These are phyloP conservation scores for Fusarium multiceps DNA, from an alignment of 2,329 filamentous ascomycete species.

Conservation along the genomic window DNA sequence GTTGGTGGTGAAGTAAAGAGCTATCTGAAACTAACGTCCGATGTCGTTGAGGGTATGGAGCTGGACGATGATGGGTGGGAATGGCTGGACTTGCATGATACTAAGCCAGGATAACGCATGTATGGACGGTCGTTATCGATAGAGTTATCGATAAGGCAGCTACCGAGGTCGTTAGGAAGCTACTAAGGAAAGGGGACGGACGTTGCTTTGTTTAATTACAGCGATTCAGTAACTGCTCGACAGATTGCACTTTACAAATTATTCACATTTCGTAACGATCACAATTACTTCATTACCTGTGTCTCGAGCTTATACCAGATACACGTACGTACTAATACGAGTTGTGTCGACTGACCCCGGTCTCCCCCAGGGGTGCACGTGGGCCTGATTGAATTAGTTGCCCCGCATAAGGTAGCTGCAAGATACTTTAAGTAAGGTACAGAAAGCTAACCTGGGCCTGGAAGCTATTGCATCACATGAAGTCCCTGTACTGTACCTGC, in stretches of 20 bases:
- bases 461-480: constrained; percentile 48
- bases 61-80: constrained; percentile 23
- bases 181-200: background rate
- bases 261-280: background rate
- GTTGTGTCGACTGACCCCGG: constrained; percentile 27
- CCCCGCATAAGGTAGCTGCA: constrained; percentile 44
- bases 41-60: constrained; percentile 39
- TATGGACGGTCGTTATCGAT: constrained; percentile 37
- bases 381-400: constrained; percentile 42
- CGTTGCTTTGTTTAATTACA: background rate
- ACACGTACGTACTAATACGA: constrained; percentile 1
- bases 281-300: background rate
- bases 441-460: constrained; percentile 35
- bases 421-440: constrained; percentile 35
- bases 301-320: background rate
- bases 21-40: constrained; percentile 16
- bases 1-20: constrained; percentile 10
- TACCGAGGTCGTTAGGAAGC: background rate
- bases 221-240: background rate
- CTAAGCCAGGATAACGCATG: constrained; percentile 27
- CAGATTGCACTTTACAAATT: background rate
- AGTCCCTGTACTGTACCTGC: constrained; percentile 24
- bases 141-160: constrained; percentile 42
- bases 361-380: constrained; percentile 31
- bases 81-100: constrained; percentile 15